A percentile compares a stretch with the other conserved stretches of the same genome.
These are phyloP conservation scores for Diaporthe batatas DNA, from an alignment of 2,329 filamentous ascomycete genomes.

Conservation along the genomic window DNA sequence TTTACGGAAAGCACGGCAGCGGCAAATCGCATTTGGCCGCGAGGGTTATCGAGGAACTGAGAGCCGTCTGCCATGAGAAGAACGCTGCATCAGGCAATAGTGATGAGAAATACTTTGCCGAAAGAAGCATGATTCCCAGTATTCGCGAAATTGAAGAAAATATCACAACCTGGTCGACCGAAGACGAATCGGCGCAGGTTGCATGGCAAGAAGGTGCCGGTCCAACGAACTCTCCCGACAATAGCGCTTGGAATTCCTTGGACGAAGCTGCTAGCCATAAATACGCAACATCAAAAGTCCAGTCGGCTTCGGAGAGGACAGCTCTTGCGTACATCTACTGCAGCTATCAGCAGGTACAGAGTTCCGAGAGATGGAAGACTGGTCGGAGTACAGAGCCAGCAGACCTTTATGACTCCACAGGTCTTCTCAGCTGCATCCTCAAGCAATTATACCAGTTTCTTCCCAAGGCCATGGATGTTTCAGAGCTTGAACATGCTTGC, in stretches of 20 bases:
- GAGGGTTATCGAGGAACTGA: conserved; percentile 8
- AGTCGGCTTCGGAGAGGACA: not conserved
- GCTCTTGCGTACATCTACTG: conserved; percentile 26
- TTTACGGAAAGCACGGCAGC: conserved; percentile 27
- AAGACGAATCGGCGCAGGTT: not conserved
- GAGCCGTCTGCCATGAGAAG: not conserved
- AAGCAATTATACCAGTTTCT: conserved; percentile 16
- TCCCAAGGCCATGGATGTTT: not conserved
- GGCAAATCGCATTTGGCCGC: conserved; percentile 27
- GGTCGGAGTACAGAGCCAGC: not conserved
- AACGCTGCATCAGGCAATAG: not conserved
- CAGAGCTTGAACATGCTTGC: not conserved
- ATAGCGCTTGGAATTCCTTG: not conserved
- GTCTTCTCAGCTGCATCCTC: not conserved
- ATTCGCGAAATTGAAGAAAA: not conserved
- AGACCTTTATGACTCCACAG: conserved; percentile 11
- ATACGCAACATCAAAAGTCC: not conserved
- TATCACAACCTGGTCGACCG: too few relatives aligned
- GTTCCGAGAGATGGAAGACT: not conserved
- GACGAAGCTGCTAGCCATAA: not conserved
- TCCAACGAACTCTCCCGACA: not conserved
- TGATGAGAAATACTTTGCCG: not conserved
- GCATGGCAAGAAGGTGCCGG: not conserved
- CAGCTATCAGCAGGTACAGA: conserved; percentile 3
- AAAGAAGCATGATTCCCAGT: not conserved